Evolutionary conservation across 257 asterid genomes (phyloP), one percentile per base, ranked within the genome.

Genomic region (Orobanche coerulescens): DNA sequence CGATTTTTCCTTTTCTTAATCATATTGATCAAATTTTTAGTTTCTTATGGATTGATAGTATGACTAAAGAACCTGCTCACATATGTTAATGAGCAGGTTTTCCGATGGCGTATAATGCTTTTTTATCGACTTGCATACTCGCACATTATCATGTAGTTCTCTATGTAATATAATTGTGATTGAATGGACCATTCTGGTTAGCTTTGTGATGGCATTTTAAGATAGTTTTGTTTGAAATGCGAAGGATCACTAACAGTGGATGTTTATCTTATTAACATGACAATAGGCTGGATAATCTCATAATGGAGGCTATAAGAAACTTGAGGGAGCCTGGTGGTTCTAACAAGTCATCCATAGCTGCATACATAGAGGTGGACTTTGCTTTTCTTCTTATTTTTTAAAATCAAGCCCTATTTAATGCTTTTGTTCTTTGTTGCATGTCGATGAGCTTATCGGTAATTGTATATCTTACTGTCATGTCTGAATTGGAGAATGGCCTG

Each of bases 281-380:
- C 58, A 64, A 43, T 73, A 91, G 98, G 92, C 74, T 88, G 93
- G 98, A 88, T 69, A 80, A 82, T 75, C 96, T 91, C 73, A 82
- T 91, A 25, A 72, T 88, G 79, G 98, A 91, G 72, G 98, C 98
- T 71, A 84, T 91, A 73, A 84, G 66, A 77, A 84, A 70, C 78
- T 70, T 88, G 76, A 84, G 79, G 81, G 95, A 88, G 75, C 84
- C 84, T 56, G 84, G 85, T 70, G 95, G 96, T 76, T 88, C 94
- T 61, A 85, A 75, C 86, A 91, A 85, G 87, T 78, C 86, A 40
- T 78, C 93, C 31, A 91, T 91, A 46, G 94, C 94, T 54, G 74
- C 86, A 67, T 91, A 88, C 67, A 91, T 91, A 68, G 96, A 90
- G 96, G 98, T 91, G 71, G 36, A 39, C 55, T 36, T 62, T 30